These are phyloP conservation scores for Hansenula lynferdii DNA, from an alignment of 1,139 yeast species.

Conservation along the genomic window DNA sequence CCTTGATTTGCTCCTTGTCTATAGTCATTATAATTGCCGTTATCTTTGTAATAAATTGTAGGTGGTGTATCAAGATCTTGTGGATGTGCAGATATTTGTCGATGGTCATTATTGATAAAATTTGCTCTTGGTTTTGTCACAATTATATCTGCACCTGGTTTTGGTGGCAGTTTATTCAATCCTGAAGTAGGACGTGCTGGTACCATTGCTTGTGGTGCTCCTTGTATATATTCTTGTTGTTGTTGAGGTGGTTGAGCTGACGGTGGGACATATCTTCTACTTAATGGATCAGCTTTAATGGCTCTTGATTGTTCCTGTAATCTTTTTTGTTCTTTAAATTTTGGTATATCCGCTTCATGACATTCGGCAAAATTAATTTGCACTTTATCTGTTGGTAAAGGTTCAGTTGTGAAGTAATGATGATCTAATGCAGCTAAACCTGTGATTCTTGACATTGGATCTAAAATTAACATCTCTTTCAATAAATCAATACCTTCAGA, in stretches of 20 bases:
- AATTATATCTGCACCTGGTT: not conserved
- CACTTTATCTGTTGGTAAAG: slow-evolving; percentile 68
- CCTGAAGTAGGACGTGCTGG: not conserved
- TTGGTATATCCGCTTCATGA: slow-evolving; percentile 80
- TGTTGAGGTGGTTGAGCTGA: not conserved
- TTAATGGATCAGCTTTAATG: not conserved
- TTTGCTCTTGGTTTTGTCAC: not conserved
- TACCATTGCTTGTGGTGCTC: not conserved
- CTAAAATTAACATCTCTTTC: slow-evolving; percentile 49
- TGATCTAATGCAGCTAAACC: slow-evolving; percentile 76
- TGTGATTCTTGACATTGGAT: slow-evolving; percentile 70
- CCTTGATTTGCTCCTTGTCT: no score
- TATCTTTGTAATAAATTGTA: not conserved
- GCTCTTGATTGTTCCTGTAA: not conserved
- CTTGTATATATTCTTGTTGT: not conserved
- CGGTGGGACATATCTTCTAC: not conserved
- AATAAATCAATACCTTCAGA: slow-evolving; percentile 37
- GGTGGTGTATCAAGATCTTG: slow-evolving; percentile 1
- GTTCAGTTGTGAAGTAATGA: slow-evolving; percentile 59
- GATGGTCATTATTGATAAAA: not conserved
- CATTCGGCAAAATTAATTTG: slow-evolving; percentile 60
- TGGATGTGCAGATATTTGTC: not conserved
- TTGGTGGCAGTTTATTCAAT: not conserved
- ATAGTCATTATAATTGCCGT: no score
- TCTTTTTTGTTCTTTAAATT: slow-evolving; percentile 40